These are phyloP conservation scores for Musa balbisiana DNA, from an alignment of 202 grass and related monocot genomes.

Conservation along the genomic window DNA sequence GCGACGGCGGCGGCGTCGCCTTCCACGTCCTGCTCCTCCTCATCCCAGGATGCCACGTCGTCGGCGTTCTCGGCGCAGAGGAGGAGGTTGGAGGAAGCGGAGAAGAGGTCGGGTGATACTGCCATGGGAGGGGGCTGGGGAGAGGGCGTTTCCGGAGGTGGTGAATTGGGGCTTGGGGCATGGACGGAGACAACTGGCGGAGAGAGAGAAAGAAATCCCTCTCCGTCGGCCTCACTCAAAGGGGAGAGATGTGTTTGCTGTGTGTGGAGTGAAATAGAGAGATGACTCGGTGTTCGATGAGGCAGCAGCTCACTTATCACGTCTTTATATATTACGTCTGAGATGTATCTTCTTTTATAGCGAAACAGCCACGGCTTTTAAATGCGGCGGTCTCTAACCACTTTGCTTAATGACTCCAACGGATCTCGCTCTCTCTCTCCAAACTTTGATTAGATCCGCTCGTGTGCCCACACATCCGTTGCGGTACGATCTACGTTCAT, in stretches of 20 bases:
- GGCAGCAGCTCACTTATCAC: not conserved
- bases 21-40: not conserved
- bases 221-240: not conserved
- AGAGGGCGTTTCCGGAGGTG: conserved; percentile 14
- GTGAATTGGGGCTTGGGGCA: conserved; percentile 23
- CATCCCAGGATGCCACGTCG: conserved; percentile 26
- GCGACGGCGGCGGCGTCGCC: not conserved
- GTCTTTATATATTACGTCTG: not conserved
- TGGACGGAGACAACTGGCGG: conserved; percentile 17
- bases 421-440: no score
- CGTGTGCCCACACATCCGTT: no score
- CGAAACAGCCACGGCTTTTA: no score
- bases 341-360: no score
- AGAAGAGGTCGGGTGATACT: conserved; percentile 10
- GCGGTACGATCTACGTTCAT: no score
- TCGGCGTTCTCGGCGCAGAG: conserved; percentile 33
- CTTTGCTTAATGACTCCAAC: no score
- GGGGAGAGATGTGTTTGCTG: not conserved
- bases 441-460: no score
- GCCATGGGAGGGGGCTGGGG: not conserved
- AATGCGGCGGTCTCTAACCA: no score
- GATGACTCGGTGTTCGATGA: not conserved
- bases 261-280: not conserved
- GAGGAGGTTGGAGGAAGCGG: conserved; percentile 30
- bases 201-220: conserved; percentile 18